A percentile compares a stretch with the other conserved stretches of the same genome.
phyloP scores from a whole-genome alignment of 805 yeast genomes.

The Alloascoidea hylecoeti region DNA sequence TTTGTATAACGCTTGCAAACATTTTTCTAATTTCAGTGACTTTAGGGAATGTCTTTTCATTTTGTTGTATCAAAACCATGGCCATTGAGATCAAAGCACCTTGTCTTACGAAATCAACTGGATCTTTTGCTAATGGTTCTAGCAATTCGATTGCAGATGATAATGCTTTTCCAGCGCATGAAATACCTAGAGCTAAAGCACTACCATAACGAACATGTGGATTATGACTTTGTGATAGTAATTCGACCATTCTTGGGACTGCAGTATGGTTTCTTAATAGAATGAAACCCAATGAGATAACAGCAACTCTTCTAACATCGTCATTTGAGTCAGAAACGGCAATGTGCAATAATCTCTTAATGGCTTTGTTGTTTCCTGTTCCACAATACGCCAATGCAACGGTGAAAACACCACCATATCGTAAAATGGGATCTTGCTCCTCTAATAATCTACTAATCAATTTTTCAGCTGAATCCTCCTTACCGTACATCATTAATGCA shows the following conservation, averaged over 20 bases:
- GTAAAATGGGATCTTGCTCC: slow-evolving; percentile 70
- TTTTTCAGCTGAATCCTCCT: slow-evolving; percentile 66
- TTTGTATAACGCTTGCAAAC: slow-evolving; percentile 61
- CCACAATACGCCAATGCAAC: slow-evolving; percentile 95
- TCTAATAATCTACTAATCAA: slow-evolving; percentile 50
- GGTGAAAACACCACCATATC: slow-evolving; percentile 94
- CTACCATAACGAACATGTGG: slow-evolving; percentile 98
- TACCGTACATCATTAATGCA: slow-evolving; percentile 76
- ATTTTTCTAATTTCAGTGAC: slow-evolving; percentile 65
- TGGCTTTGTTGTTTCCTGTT: slow-evolving; percentile 81
- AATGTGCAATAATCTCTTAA: slow-evolving; percentile 71
- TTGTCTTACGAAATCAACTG: slow-evolving; percentile 95
- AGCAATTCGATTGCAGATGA: slow-evolving; percentile 83
- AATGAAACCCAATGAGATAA: slow-evolving; percentile 81
- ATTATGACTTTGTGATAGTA: slow-evolving; percentile 86
- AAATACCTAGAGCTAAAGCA: slow-evolving; percentile 90
- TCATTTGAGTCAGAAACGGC: slow-evolving; percentile 96
- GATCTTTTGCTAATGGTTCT: slow-evolving; percentile 85
- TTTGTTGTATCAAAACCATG: slow-evolving; percentile 80
- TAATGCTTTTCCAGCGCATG: slow-evolving; percentile 91
- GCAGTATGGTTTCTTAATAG: slow-evolving; percentile 83
- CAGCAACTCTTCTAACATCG: slow-evolving; percentile 94
- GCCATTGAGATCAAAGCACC: slow-evolving; percentile 91
- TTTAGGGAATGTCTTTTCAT: slow-evolving; percentile 69
- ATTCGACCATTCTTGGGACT: slow-evolving; percentile 89